Conservation (phyloP, 306 rosid species). For the Acacia acuminata region DNA sequence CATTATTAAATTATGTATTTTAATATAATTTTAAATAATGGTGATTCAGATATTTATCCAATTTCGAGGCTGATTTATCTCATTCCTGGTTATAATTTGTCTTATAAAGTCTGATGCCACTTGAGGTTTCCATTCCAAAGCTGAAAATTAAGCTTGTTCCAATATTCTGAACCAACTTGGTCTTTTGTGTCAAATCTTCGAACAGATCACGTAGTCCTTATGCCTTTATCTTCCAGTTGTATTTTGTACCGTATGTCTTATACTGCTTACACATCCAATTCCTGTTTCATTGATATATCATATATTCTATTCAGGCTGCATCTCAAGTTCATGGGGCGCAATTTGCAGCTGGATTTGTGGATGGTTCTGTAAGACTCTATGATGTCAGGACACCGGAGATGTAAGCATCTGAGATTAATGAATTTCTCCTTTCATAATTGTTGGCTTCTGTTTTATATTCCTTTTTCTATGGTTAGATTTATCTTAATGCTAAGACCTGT, state of each 20-base stretch:
- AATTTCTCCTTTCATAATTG: conserved; percentile 16
- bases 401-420: conserved; percentile 54
- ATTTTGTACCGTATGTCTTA: neutral
- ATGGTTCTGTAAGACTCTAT: conserved; percentile 88
- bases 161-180: neutral
- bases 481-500: conserved; percentile 8
- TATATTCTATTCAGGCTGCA: conserved; percentile 63
- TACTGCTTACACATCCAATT: neutral
- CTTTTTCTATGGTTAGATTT: conserved; percentile 2
- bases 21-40: neutral
- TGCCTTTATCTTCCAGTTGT: neutral
- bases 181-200: neutral
- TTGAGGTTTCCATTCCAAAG: neutral
- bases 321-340: conserved; percentile 97
- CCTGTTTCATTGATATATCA: conserved; percentile 1
- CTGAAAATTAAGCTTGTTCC: neutral
- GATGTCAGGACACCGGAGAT: conserved; percentile 84
- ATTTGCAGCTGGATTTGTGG: conserved; percentile 91
- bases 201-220: neutral
- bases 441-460: conserved; percentile 4
- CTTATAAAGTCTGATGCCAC: neutral
- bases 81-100: neutral
- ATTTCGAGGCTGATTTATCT: neutral
- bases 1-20: neutral
- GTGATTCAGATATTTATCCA: neutral